Conservation (phyloP, 2,329 filamentous ascomycete genomes). For the Didymella pomorum region DNA sequence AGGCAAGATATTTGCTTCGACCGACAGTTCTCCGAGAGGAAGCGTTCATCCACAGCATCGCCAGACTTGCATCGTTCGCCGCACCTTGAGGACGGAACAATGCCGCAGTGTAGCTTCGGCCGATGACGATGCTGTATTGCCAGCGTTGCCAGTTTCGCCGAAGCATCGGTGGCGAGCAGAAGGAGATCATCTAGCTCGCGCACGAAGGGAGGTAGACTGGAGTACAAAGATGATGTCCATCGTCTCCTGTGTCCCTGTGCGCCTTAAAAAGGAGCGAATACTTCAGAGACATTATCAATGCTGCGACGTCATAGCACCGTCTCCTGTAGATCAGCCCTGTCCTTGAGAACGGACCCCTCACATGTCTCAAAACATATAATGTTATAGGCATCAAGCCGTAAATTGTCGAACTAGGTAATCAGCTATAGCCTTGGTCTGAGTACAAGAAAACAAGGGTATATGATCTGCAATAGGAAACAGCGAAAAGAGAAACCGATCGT, state of each 20-base stretch:
- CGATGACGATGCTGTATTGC: slow-evolving; percentile 6
- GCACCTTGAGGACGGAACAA: slow-evolving; percentile 2
- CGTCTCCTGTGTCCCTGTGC: background rate
- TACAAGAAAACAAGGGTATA: slow-evolving; percentile 24
- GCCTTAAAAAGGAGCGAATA: background rate
- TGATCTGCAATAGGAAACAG: slow-evolving; percentile 10
- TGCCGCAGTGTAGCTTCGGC: slow-evolving; percentile 1
- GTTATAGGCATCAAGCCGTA: slow-evolving; percentile 19
- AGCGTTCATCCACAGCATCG: background rate
- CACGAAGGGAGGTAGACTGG: background rate
- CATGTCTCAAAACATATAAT: background rate
- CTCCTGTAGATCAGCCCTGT: slow-evolving; percentile 4
- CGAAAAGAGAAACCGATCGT: slow-evolving; percentile 13
- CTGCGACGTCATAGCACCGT: background rate
- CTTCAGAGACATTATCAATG: background rate
- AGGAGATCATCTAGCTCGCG: background rate
- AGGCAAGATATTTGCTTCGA: background rate
- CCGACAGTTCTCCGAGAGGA: slow-evolving; percentile 8
- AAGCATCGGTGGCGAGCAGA: background rate
- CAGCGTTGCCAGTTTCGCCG: background rate
- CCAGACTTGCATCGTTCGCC: background rate
- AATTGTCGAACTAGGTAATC: slow-evolving; percentile 17
- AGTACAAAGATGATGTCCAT: background rate
- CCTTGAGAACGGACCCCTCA: background rate
- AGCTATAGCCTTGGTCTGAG: slow-evolving; percentile 23